A percentile compares a stretch with the other conserved stretches of the same genome.
phyloP scores from a whole-genome alignment of 441 rosid genomes.

The Viola pubescens region DNA sequence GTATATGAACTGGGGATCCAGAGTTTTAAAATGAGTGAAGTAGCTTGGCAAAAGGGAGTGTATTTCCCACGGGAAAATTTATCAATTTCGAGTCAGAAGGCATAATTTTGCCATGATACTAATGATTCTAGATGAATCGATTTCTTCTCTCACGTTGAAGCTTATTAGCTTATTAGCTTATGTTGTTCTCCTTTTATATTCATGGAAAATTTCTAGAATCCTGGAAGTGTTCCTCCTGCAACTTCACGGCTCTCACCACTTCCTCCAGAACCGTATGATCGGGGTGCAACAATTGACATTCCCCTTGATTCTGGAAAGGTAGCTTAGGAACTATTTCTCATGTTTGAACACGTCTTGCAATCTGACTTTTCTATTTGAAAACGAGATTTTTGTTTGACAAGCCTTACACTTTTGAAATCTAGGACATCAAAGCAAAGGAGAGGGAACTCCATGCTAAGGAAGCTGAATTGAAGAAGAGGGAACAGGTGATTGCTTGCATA shows the following conservation, averaged over 20 bases:
- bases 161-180: constrained; percentile 4
- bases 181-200: constrained; percentile 16
- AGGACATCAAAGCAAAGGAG: constrained; percentile 33
- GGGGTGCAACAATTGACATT: constrained; percentile 78
- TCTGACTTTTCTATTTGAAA: too few relatives aligned
- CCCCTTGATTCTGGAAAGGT: constrained; percentile 79
- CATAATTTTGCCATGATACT: too few relatives aligned
- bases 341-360: too few relatives aligned
- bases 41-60: too few relatives aligned
- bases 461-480: constrained; percentile 60
- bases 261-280: constrained; percentile 95
- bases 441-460: constrained; percentile 75
- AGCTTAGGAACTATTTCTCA: constrained; percentile 1
- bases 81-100: too few relatives aligned
- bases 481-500: constrained; percentile 39
- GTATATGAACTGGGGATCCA: too few relatives aligned
- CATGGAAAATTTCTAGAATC: constrained; percentile 45
- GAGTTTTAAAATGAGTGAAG: too few relatives aligned
- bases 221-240: constrained; percentile 63
- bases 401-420: too few relatives aligned
- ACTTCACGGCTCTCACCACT: constrained; percentile 82
- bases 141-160: constrained; percentile 1
- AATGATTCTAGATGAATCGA: background rate
- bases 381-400: too few relatives aligned
- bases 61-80: too few relatives aligned